Percentiles rank a stretch among this genome's conserved stretches.
These are phyloP conservation scores for Passiflora organensis DNA, from an alignment of 345 rosid species.

Conservation along the genomic window DNA sequence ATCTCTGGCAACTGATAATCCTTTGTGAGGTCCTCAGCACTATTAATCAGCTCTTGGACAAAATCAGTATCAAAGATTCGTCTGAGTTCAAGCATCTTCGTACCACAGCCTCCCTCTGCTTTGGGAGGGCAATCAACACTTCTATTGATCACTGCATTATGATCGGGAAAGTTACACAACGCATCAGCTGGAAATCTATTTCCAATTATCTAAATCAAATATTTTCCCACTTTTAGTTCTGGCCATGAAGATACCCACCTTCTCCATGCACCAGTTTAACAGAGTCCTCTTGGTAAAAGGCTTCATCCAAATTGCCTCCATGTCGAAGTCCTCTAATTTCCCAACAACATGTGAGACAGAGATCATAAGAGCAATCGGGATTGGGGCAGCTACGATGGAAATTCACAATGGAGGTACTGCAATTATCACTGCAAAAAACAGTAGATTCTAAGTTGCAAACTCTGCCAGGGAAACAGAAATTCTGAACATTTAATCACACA, in stretches of 20 bases:
- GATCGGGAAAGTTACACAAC: constrained; percentile 12
- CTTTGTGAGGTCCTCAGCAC: constrained; percentile 41
- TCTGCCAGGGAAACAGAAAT: too few species aligned
- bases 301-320: constrained; percentile 18
- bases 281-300: constrained; percentile 16
- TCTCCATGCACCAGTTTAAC: constrained; percentile 17
- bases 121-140: constrained; percentile 61
- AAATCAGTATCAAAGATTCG: constrained; percentile 41
- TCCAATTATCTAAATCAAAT: constrained; percentile 9
- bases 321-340: constrained; percentile 36
- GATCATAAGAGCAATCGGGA: constrained; percentile 46
- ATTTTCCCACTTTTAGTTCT: constrained; percentile 9
- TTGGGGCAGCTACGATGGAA: constrained; percentile 45
- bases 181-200: neutral
- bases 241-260: constrained; percentile 11
- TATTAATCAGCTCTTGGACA: constrained; percentile 36
- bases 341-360: constrained; percentile 48
- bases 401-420: constrained; percentile 48
- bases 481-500: too few species aligned
- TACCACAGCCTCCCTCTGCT: constrained; percentile 59
- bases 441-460: too few species aligned
- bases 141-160: constrained; percentile 47
- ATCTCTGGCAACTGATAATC: constrained; percentile 27
- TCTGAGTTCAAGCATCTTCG: constrained; percentile 41
- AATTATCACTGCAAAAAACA: constrained; percentile 40